Evolutionary conservation across 805 yeast genomes (phyloP), one percentile per base, ranked within the genome.

Genomic region (Danielia reshetovae): DNA sequence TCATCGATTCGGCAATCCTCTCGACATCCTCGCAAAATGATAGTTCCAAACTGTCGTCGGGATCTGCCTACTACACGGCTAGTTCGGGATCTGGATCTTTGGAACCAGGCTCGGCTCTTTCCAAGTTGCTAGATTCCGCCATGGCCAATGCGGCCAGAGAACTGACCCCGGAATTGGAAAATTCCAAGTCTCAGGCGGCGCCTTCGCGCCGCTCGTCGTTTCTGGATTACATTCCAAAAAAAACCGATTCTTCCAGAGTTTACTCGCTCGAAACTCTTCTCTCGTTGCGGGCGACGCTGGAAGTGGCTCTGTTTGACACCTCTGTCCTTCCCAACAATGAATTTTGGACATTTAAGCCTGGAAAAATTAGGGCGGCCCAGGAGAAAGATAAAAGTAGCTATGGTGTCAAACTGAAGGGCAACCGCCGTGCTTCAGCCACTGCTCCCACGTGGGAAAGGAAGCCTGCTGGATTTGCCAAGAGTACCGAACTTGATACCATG

Each of bases 131-230:
- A 30, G 73, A 68, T 43, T 61, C 69, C 6, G 74, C 74, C 12
- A 65, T 68, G 46, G 70, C 71, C 18, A 64, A 68, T 23, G 74
- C 74, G 10, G 73, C 73, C 24, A 63, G 60, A 31, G 73, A 68
- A 36, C 45, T 60, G 13, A 60, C 68, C 4, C 72, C 71, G 6
- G 70, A 63, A 18, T 27, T 53, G 11, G 62, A 49, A 12, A 16
- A 23, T 7, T 11, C 31, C 16, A 29, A 15, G 11, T 19, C 48
- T 38, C 14, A 29, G 32, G 37, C 28, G 32, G 27, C 33, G 21
- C 32, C 36, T 6, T 32, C 42, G 18, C 34, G 32, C 27, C 35
- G 35, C 34, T 30, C 15, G 21, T 39, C 43, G 24, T 35, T 44
- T 30, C 35, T 39, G 22, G 38, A 21, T 3, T 44, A 26, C 15